Evolutionary conservation across 1,284 basidiomycete species (phyloP), one percentile per base, ranked within the genome.

Genomic region (Rhizopogon hawkerae): DNA sequence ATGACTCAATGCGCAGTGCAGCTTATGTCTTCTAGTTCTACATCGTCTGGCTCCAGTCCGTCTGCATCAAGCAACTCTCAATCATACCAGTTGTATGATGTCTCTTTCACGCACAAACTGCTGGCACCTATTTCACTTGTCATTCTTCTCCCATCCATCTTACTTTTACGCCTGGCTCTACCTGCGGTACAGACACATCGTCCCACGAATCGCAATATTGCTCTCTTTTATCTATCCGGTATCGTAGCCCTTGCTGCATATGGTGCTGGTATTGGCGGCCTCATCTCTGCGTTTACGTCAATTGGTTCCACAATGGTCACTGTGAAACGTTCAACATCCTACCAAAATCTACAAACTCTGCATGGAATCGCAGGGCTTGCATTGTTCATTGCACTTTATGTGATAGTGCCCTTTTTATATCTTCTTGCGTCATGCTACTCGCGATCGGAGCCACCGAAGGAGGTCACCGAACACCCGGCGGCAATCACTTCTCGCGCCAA

Each of bases 301-400:
- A 71, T 77, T 48, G 56, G 36, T 46, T 59, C 60, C 46, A 58
- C 53, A 35, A 41, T 57, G 39, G 50, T 57, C 18, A 13, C 70
- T 14, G 50, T 57, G 45, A 73, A 67, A 56, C 66, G 70, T 34
- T 59, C 66, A 41, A 53, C 57, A 11, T 60, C 71, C 13, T 56
- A 58, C 35, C 44, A 56, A 10, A 61, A 74, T 56, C 66, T 89
- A 35, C 69, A 68, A 53, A 88, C 85, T 2, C 60, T 62, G 8
- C 86, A 89, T 58, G 78, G 81, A 21, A 71, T 72, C 58, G 78
- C 74, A 1, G 83, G 82, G 35, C 65, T 88, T 39, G 75, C 72
- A 14, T 71, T 89, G 13, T 84, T 83, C 58, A 54, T 76, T 34
- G 72, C 70, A 31, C 64, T 86, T 18, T 88, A 86, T 60, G 70